Conservation (phyloP, 2,329 filamentous ascomycete species). For the Ambrosiella cleistominuta region DNA sequence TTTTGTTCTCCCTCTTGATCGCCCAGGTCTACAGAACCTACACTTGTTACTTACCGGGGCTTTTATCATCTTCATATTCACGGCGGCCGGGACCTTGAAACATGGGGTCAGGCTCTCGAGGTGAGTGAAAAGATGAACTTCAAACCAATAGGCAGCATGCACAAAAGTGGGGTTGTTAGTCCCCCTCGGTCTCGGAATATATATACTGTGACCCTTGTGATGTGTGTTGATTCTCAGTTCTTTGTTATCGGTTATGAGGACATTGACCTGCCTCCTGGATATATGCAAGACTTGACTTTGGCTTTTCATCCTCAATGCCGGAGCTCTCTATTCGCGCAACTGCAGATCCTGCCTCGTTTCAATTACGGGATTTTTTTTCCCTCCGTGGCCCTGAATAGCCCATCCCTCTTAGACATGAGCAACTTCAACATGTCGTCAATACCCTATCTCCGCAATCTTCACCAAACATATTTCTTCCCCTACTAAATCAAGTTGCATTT, state of each 20-base stretch:
- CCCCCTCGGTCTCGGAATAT: background rate
- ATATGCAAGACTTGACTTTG: no score
- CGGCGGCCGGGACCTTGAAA: background rate
- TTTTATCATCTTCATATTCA: no score
- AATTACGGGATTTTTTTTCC: no score
- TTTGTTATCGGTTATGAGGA: background rate
- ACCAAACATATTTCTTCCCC: background rate
- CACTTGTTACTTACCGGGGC: no score
- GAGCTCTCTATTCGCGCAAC: no score
- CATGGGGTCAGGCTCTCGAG: background rate
- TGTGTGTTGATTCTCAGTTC: background rate
- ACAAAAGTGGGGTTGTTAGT: background rate
- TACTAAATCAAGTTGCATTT: background rate
- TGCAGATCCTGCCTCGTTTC: no score
- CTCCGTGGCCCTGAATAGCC: no score
- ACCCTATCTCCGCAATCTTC: background rate
- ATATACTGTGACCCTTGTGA: background rate
- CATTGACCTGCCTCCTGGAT: background rate
- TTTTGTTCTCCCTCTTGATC: no score
- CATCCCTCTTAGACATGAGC: no score
- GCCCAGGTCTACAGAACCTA: no score
- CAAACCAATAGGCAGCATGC: background rate
- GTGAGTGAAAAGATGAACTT: background rate
- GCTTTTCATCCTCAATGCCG: no score
- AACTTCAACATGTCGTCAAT: background rate